Base-by-base conservation (phyloP, 768 basidiomycete species). In the Gymnopilus dilepis region DNA sequence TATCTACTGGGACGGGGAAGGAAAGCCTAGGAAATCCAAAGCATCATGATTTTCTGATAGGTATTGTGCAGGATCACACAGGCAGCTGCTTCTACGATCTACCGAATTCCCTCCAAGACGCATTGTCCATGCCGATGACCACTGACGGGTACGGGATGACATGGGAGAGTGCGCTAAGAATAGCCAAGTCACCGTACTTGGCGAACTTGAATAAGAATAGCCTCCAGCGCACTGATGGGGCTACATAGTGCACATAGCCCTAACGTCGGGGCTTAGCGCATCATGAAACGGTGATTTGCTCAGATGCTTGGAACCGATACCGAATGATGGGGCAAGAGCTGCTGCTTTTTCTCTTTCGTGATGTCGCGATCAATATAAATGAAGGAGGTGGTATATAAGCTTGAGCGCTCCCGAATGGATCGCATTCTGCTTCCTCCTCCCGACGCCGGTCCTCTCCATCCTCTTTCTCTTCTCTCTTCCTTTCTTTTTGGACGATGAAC, bases 311-410 rank as follows among this genome's bases (percentile, higher is more conserved):
- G 17, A n/a, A n/a, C n/a, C n/a, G n/a, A n/a, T n/a, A n/a, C n/a
- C n/a, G n/a, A 31, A n/a, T 50, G 47, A 50, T 50, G 47, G 47
- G 31, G 47, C 11, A 48, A 48, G 13, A 26, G 45, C 45, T 48
- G 40, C 43, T 24, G 24, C 24, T 7, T 15, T 9, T 1, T 31
- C 11, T 15, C 4, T 15, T 26, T 48, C 28, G 33, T 6, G 26
- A 48, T 17, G 47, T 31, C 47, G 28, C 28, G n/a, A n/a, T n/a
- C n/a, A n/a, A n/a, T n/a, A n/a, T n/a, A n/a, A n/a, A n/a, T n/a
- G n/a, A 50, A 50, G 47, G 24, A 17, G 28, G 26, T 6, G 3
- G 28, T 50, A 31, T 50, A 50, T 50, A 50, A 41, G 40, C 28
- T n/a, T 31, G 19, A 28, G 31, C 31, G 28, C 28, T 26, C 6